These are phyloP conservation scores for Geotrichum candidum DNA, from an alignment of 1,139 yeast genomes.

Conservation along the genomic window DNA sequence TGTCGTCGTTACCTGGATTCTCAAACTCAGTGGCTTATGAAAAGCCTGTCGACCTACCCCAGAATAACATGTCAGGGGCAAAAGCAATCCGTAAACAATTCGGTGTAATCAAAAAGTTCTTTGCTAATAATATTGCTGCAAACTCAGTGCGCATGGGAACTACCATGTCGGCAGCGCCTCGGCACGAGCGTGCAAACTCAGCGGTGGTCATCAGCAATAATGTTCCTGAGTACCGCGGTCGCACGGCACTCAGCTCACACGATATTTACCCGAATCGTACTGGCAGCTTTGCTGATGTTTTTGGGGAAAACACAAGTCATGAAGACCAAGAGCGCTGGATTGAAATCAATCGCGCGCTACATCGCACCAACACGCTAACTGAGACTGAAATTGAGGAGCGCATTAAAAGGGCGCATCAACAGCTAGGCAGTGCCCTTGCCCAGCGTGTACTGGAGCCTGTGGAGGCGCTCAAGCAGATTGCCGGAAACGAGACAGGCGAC, in stretches of 20 bases:
- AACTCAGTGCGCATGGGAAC: background rate
- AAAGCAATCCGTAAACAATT: background rate
- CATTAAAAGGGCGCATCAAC: constrained; percentile 51
- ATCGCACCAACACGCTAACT: constrained; percentile 69
- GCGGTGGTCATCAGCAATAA: background rate
- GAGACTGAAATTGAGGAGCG: constrained; percentile 64
- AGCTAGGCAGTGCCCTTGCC: constrained; percentile 49
- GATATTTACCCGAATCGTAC: background rate
- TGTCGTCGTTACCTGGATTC: background rate
- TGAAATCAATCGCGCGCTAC: constrained; percentile 52
- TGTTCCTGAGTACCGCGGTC: background rate
- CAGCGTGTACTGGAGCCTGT: constrained; percentile 66
- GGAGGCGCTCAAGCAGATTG: constrained; percentile 23
- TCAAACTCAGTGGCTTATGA: background rate
- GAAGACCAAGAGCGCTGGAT: constrained; percentile 37
- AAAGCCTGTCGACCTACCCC: background rate
- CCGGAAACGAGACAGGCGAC: constrained; percentile 28
- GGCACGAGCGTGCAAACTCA: background rate
- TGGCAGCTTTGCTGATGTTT: background rate
- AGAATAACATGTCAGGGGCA: background rate
- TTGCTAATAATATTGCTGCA: background rate
- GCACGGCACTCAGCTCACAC: background rate
- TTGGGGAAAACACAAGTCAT: background rate
- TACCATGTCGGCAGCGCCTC: background rate
- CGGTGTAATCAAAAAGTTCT: background rate